Base-by-base conservation (phyloP, 805 yeast genomes). In the Starmera amethionina region DNA sequence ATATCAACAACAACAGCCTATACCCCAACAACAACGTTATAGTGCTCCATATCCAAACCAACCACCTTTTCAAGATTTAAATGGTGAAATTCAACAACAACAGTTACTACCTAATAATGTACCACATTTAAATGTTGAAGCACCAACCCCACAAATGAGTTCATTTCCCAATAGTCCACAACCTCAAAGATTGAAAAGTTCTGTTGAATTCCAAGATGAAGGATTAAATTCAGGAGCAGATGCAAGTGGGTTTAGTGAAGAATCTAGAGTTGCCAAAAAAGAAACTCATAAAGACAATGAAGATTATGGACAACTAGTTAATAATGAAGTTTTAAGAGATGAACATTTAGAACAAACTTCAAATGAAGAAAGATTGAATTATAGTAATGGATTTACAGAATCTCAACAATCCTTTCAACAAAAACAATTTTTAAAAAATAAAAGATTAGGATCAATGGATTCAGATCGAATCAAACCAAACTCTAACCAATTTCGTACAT, bases 211-310 rank as follows among this genome's bases (percentile, higher is more conserved):
- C 37, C 30, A 22, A 25, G 22, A 8, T 10, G n/a, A n/a, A 41
- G 36, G n/a, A 22, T 32, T 34, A 8, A n/a, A 11, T 18, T 31
- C 19, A 11, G 48, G 42, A 32, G 43, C 43, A 15, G 55, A 52
- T 40, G 52, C 46, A 2, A 45, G 50, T 15, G 51, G 52, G 3
- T 15, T 45, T 12, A 44, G 49, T n/a, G 56, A 52, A 30, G 55
- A 49, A 18, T 48, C 55, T 13, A 46, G 42, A 15, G 45, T 44
- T 14, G 48, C 47, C 8, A 52, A 44, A 19, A 52, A 53, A 39
- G 57, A 51, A 37, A 53, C 57, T 2, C 47, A 53, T 37, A 48
- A 48, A 8, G 46, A 22, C 27, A 22, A 33, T 15, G 46, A 41
- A n/a, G 50, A 44, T 14, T 28, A 36, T 14, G 27, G 9, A 8